Conservation (phyloP, 148 eudicot species). For the Camellia sinensis region DNA sequence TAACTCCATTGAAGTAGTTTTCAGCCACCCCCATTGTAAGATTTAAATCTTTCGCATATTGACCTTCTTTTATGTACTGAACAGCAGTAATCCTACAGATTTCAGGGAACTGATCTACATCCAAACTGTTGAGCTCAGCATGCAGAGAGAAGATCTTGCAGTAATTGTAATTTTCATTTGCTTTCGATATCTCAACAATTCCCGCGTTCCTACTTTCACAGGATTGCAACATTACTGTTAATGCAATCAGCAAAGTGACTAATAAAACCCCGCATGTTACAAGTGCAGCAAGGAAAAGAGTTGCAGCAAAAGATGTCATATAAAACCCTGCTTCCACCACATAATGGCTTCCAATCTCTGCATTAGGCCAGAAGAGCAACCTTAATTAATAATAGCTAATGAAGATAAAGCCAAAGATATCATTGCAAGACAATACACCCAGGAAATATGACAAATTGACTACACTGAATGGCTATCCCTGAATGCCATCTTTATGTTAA, state of each 20-base stretch:
- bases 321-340: constrained; percentile 31
- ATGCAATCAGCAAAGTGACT: constrained; percentile 30
- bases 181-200: constrained; percentile 24
- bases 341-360: constrained; percentile 37
- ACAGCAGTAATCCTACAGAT: constrained; percentile 25
- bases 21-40: constrained; percentile 20
- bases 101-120: constrained; percentile 24
- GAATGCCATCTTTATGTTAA: neutral
- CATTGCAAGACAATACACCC: neutral
- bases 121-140: constrained; percentile 35
- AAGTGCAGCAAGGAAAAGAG: constrained; percentile 34
- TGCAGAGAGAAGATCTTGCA: constrained; percentile 35
- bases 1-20: constrained; percentile 21
- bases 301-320: constrained; percentile 39
- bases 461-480: neutral
- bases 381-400: neutral
- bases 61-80: constrained; percentile 33
- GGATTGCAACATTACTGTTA: constrained; percentile 39
- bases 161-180: constrained; percentile 12
- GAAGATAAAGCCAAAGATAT: neutral
- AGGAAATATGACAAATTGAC: neutral
- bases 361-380: constrained; percentile 16
- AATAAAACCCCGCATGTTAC: constrained; percentile 32
- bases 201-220: constrained; percentile 29
- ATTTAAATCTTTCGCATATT: constrained; percentile 32